These are phyloP conservation scores for Xylaria nigripes DNA, from an alignment of 495 filamentous ascomycete genomes.

Conservation along the genomic window DNA sequence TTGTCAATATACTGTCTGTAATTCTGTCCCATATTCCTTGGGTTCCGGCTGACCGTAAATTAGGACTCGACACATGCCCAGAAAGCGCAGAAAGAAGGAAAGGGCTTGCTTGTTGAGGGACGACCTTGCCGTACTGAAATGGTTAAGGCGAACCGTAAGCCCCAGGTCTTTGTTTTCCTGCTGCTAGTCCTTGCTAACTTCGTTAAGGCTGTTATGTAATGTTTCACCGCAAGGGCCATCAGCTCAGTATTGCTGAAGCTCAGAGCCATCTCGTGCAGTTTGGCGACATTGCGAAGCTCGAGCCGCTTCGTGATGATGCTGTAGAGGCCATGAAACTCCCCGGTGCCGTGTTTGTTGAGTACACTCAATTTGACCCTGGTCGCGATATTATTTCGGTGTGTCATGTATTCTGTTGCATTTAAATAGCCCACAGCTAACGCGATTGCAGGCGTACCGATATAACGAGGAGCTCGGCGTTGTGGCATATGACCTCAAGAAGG, in stretches of 20 bases:
- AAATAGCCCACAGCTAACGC: constrained; percentile 8
- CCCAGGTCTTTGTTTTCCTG: background rate
- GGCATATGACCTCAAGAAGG: constrained; percentile 30
- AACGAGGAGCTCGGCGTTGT: constrained; percentile 23
- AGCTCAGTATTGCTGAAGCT: constrained; percentile 37
- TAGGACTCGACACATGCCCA: constrained; percentile 39
- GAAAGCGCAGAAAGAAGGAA: constrained; percentile 38
- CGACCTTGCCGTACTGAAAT: constrained; percentile 51
- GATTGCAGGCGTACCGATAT: constrained; percentile 20
- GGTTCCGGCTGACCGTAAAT: constrained; percentile 12
- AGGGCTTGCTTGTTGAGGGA: constrained; percentile 42
- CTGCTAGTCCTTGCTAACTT: constrained; percentile 9
- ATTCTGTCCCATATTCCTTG: background rate
- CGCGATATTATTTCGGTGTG: constrained; percentile 36
- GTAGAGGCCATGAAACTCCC: constrained; percentile 26
- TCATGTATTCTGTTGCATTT: background rate
- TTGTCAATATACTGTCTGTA: constrained; percentile 50
- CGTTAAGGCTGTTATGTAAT: constrained; percentile 43
- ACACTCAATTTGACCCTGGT: constrained; percentile 35
- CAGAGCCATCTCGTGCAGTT: constrained; percentile 30
- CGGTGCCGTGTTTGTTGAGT: constrained; percentile 45
- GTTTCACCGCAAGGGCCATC: constrained; percentile 33
- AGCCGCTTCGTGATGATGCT: constrained; percentile 20
- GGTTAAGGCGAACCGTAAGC: constrained; percentile 50
- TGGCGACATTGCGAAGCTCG: constrained; percentile 31